Percentiles rank a stretch among this genome's conserved stretches.
These are phyloP conservation scores for Pachysandra terminalis DNA, from an alignment of 164 flowering plant species.

Conservation along the genomic window DNA sequence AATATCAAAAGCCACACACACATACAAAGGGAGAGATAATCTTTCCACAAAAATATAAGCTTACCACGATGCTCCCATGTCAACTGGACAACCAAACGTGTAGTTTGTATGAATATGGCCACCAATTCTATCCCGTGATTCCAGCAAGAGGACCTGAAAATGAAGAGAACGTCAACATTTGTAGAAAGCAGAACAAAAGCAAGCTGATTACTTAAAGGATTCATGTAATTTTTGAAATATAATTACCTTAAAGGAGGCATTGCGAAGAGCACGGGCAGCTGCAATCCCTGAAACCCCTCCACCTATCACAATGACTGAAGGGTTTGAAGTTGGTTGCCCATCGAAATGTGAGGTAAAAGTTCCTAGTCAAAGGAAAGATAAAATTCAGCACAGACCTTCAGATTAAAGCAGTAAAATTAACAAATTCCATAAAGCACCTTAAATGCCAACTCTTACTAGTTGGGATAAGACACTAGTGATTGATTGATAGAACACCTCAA, in stretches of 20 bases:
- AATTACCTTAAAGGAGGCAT: constrained; percentile 69
- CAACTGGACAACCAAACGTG: constrained; percentile 89
- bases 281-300: constrained; percentile 90
- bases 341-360: constrained; percentile 32
- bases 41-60: constrained; percentile 16
- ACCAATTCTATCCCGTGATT: constrained; percentile 86
- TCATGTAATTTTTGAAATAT: neutral
- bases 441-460: too few relatives aligned
- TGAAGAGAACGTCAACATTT: constrained; percentile 5
- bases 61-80: constrained; percentile 96
- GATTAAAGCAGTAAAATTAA: neutral
- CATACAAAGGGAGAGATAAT: neutral
- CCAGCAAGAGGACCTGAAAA: constrained; percentile 67
- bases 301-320: constrained; percentile 89
- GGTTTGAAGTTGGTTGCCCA: constrained; percentile 33
- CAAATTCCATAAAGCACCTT: neutral
- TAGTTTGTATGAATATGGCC: constrained; percentile 90
- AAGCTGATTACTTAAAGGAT: neutral
- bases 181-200: neutral
- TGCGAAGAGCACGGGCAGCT: constrained; percentile 66
- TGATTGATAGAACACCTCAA: too few relatives aligned
- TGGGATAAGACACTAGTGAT: too few relatives aligned
- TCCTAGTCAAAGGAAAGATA: constrained; percentile 29
- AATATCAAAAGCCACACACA: neutral
- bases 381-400: neutral